Conservation (phyloP, 1,139 yeast species). For the Wickerhamomyces sp. region DNA sequence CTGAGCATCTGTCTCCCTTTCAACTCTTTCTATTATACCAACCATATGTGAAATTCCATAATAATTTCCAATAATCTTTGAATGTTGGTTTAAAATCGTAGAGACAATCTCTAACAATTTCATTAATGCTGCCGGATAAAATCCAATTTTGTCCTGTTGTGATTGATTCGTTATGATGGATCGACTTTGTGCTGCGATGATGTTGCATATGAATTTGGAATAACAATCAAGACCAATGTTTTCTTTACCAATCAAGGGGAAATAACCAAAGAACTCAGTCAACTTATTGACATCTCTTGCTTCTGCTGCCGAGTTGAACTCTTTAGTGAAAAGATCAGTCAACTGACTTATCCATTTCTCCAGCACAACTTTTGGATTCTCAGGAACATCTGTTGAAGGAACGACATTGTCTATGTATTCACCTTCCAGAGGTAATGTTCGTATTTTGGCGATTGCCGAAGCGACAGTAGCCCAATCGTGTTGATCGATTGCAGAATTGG, state of each 20-base stretch:
- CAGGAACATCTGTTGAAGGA: slow-evolving; percentile 91
- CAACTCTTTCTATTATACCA: slow-evolving; percentile 66
- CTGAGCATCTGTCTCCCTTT: slow-evolving; percentile 86
- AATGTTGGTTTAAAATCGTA: slow-evolving; percentile 79
- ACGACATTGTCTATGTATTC: slow-evolving; percentile 75
- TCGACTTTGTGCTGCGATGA: slow-evolving; percentile 76
- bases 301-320: slow-evolving; percentile 67
- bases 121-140: slow-evolving; percentile 65
- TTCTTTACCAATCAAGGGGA: slow-evolving; percentile 78
- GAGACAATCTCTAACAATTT: slow-evolving; percentile 83
- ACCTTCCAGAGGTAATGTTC: slow-evolving; percentile 59
- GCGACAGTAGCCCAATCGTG: slow-evolving; percentile 74
- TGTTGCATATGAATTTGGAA: slow-evolving; percentile 79
- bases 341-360: slow-evolving; percentile 55
- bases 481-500: slow-evolving; percentile 61
- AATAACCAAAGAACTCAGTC: slow-evolving; percentile 76
- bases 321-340: slow-evolving; percentile 49
- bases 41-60: slow-evolving; percentile 66
- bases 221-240: slow-evolving; percentile 74
- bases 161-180: slow-evolving; percentile 43
- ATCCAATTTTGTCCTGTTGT: slow-evolving; percentile 29
- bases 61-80: slow-evolving; percentile 66
- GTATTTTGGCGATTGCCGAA: slow-evolving; percentile 48
- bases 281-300: slow-evolving; percentile 61
- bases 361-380: slow-evolving; percentile 58